Evolutionary conservation across 2,329 filamentous ascomycete species (phyloP).

Genomic region (Cytospora piceicola): DNA sequence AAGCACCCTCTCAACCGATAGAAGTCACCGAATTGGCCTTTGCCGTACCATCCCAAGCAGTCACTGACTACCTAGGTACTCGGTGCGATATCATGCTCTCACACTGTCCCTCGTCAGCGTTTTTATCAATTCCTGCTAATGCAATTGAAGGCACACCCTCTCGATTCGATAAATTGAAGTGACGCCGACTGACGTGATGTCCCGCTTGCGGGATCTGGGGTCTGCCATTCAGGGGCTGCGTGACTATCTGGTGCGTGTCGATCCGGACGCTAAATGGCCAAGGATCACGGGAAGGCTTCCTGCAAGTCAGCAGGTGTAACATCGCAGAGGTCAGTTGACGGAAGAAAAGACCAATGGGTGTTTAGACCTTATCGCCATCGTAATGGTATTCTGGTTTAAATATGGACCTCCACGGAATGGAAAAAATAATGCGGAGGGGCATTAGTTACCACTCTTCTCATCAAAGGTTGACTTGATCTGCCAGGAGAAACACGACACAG

Average conservation of each 20-base stretch:
- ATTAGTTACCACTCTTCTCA: background rate
- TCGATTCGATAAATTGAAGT: background rate
- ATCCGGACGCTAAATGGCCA: constrained; percentile 21
- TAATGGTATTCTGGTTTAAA: background rate
- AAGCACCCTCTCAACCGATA: background rate
- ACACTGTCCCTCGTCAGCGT: no score
- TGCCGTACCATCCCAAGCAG: no score
- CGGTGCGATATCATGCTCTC: no score
- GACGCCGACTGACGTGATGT: background rate
- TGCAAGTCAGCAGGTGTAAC: background rate
- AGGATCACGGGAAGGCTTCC: background rate
- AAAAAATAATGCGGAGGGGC: background rate
- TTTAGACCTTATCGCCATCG: constrained; percentile 12
- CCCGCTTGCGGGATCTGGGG: background rate
- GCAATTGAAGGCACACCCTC: no score
- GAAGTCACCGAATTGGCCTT: background rate
- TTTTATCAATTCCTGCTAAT: no score
- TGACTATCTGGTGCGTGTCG: constrained; percentile 20
- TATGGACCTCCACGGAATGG: background rate
- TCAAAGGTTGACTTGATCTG: background rate
- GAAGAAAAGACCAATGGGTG: constrained; percentile 15
- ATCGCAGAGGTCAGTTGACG: constrained; percentile 17
- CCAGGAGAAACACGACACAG: background rate
- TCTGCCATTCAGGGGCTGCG: constrained; percentile 17
- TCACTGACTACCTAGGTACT: no score